Base-by-base conservation (phyloP, 108 stramenopile species). In the Cyclotella kingstonii region DNA sequence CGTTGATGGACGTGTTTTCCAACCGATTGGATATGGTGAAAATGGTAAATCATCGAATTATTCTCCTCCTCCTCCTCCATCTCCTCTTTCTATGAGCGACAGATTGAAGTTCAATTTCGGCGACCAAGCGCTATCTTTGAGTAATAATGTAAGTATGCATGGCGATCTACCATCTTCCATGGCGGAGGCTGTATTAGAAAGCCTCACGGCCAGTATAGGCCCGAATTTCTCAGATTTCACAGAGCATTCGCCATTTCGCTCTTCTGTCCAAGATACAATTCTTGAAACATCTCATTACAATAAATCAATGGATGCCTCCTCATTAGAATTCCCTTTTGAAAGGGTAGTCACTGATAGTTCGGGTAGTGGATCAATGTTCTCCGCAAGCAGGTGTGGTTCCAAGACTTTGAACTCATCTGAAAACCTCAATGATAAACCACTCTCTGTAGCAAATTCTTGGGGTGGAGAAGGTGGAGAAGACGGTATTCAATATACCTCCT, bases 91-190 rank as follows among this genome's bases (percentile, higher is more conserved):
- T 40, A 39, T 48, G 9, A 11, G 27, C 23, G 73, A 65, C 6
- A 42, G 66, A 19, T 56, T 47, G 33, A 66, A 62, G 40, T 62
- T 60, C 27, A 43, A 58, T 26, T 29, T 29, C 3, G 60, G 21
- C 9, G 60, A 70, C 28, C 54, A 60, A 15, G 22, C 52, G 18
- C 31, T 55, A 3, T 70, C 60, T 9, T 23, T 46, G 29, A 47
- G 70, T 21, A 62, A 60, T 19, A 42, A 48, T 54, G 35, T 14
- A 10, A 63, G 48, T 35, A 54, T 45, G 18, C 58, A 69, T 58
- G 73, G 73, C 8, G 73, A 75, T 44, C 25, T 75, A 12, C 73
- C 73, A 6, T 75, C 73, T 2, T 67, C 66, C 18, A 60, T 75
- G 40, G 73, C 73, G 0, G 73, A 75, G 57, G 64, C 64, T 27